A percentile compares a stretch with the other conserved stretches of the same genome.
These are phyloP conservation scores for Phytophthora foliorum DNA, from an alignment of 352 stramenopile species.

Conservation along the genomic window DNA sequence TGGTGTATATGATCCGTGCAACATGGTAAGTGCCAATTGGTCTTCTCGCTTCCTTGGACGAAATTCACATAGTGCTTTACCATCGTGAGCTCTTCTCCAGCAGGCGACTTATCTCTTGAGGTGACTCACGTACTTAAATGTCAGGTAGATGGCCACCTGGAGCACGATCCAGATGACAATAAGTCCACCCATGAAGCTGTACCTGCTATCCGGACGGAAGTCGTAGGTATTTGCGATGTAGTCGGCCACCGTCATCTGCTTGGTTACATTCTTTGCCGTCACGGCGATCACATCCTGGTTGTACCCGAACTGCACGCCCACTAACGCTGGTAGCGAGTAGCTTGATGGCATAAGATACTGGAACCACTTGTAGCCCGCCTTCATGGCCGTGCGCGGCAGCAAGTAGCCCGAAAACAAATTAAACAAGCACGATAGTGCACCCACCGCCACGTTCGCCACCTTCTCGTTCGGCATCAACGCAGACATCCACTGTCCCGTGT, in stretches of 20 bases:
- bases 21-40: neutral
- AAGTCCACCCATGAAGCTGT: conserved; percentile 55
- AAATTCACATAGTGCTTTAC: conserved; percentile 3
- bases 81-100: conserved; percentile 38
- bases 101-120: conserved; percentile 59
- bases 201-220: conserved; percentile 57
- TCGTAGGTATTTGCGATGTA: conserved; percentile 63
- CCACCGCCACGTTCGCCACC: conserved; percentile 80
- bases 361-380: conserved; percentile 77
- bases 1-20: neutral
- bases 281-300: conserved; percentile 40
- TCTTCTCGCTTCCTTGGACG: conserved; percentile 20
- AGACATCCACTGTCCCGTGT: conserved; percentile 81
- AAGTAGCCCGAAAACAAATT: conserved; percentile 76
- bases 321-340: conserved; percentile 60
- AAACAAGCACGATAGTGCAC: conserved; percentile 71
- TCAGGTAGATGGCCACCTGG: conserved; percentile 65
- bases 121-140: conserved; percentile 74
- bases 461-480: conserved; percentile 78
- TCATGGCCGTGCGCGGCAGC: conserved; percentile 61
- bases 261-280: conserved; percentile 9
- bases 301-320: conserved; percentile 49
- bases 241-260: conserved; percentile 34
- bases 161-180: conserved; percentile 67
- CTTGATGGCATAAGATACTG: conserved; percentile 67